These are phyloP conservation scores for Entophlyctis luteolus DNA, from an alignment of 192 early-diverging fungal genomes.

Conservation along the genomic window DNA sequence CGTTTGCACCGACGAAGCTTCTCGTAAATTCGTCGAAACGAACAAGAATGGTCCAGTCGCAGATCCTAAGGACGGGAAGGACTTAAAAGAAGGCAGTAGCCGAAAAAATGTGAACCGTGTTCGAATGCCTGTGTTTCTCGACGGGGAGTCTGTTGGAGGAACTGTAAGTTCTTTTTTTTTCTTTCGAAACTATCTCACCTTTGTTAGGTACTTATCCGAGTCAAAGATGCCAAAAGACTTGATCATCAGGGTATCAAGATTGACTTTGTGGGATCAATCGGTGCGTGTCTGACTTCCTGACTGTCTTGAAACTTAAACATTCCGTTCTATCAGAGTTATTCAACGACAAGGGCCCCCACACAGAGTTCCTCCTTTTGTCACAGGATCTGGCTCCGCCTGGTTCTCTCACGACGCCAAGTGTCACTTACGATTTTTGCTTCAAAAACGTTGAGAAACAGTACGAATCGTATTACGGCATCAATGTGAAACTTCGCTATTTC, in stretches of 20 bases:
- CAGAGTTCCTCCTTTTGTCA: constrained; percentile 87
- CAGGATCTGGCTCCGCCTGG: constrained; percentile 95
- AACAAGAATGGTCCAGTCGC: constrained; percentile 48
- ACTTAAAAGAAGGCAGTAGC: constrained; percentile 68
- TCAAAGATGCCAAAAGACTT: constrained; percentile 85
- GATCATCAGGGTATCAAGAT: constrained; percentile 99
- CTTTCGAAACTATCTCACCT: background rate
- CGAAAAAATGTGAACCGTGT: constrained; percentile 47
- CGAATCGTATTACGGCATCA: constrained; percentile 96
- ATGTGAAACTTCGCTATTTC: constrained; percentile 96
- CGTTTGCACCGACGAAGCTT: constrained; percentile 75
- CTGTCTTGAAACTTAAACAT: too few relatives aligned
- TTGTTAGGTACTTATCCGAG: constrained; percentile 65
- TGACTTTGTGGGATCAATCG: constrained; percentile 97
- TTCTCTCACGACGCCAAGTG: constrained; percentile 74
- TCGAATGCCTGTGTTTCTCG: constrained; percentile 91
- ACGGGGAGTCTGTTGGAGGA: constrained; percentile 89
- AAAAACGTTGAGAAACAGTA: constrained; percentile 99
- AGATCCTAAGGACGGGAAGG: constrained; percentile 74
- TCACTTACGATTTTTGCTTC: constrained; percentile 92
- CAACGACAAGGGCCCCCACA: constrained; percentile 90
- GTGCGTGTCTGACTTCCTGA: constrained; percentile 46
- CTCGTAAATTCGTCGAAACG: constrained; percentile 89
- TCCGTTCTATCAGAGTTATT: constrained; percentile 68
- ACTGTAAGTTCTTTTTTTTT: constrained; percentile 61